Conservation (phyloP, 2,329 filamentous ascomycete species). For the Aspergillus eucalypticola region DNA sequence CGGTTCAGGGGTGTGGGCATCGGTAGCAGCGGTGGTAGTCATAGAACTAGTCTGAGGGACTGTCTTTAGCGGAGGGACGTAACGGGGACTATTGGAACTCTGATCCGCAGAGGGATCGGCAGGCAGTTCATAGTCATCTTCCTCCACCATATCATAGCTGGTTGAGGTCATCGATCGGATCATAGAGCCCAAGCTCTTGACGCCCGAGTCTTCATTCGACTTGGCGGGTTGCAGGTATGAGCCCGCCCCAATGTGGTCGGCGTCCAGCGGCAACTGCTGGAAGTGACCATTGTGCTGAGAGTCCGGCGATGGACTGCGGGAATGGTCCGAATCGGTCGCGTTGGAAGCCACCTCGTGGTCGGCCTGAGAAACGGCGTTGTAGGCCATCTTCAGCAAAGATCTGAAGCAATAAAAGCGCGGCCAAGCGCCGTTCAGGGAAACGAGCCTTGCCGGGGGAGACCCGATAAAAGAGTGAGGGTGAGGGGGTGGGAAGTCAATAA, state of each 20-base stretch:
- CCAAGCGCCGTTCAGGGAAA: conserved; percentile 17
- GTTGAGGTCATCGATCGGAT: conserved; percentile 40
- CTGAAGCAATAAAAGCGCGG: conserved; percentile 5
- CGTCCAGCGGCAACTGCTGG: conserved; percentile 32
- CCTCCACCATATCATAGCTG: conserved; percentile 50
- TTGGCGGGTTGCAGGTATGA: conserved; percentile 31
- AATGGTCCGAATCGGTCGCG: conserved; percentile 36
- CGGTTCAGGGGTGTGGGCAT: conserved; percentile 29
- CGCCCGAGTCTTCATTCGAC: conserved; percentile 25
- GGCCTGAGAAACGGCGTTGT: conserved; percentile 46
- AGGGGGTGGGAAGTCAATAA: not conserved
- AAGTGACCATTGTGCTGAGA: conserved; percentile 26
- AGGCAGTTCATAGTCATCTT: conserved; percentile 46
- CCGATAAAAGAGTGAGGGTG: not conserved
- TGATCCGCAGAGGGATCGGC: conserved; percentile 29
- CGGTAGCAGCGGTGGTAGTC: conserved; percentile 11
- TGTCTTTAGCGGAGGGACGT: conserved; percentile 32
- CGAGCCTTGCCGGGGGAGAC: not conserved
- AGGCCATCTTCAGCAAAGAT: conserved; percentile 38
- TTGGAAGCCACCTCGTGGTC: conserved; percentile 43
- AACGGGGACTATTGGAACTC: conserved; percentile 27
- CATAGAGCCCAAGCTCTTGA: conserved; percentile 33
- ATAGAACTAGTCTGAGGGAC: conserved; percentile 14
- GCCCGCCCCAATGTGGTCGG: conserved; percentile 34
- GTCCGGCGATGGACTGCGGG: conserved; percentile 33